Evolutionary conservation across 2,329 filamentous ascomycete species (phyloP), one percentile per base, ranked within the genome.

Genomic region (Aspergillus japonicus): DNA sequence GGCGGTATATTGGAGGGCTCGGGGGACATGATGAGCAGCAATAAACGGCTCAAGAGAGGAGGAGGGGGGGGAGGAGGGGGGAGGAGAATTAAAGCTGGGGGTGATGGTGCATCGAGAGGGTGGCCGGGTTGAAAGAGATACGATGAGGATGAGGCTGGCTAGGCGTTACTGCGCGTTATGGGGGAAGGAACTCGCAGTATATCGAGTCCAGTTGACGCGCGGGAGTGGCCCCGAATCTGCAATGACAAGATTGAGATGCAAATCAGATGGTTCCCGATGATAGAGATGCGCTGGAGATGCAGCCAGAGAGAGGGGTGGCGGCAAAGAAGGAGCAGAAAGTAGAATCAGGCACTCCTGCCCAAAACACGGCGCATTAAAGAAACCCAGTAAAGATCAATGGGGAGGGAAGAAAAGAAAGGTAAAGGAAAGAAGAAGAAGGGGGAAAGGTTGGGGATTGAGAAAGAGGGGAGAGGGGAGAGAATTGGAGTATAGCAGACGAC

Each of bases 11-110:
- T 65, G 54, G 73, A 65, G 50, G 69, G 66, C 69, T 74, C 71
- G 42, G 68, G 67, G 60, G 73, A 73, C 73, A 76, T 67, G 61
- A 66, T 68, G 64, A 62, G 59, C 55, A 61, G 55, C 51, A 35
- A 55, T 57, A 50, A n/a, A 56, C 54, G 39, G 60, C 31, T 52
- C 47, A 26, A 23, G 42, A 33, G 53, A 14, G 42, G 8, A 26
- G n/a, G 53, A n/a, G 23, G 19, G 6, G 53, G 26, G 16, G 19
- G 31, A 26, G 47, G 16, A n/a, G 47, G 23, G 44, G 26, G 16
- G 19, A 31, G 16, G 16, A n/a, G 14, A 19, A 2, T 44, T 47
- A 29, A 24, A 47, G n/a, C 35, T 29, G 35, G n/a, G 31, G 29
- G n/a, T 33, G 26, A 47, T 59, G 53, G 53, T 47, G 58, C 63